Percentiles rank a stretch among this genome's conserved stretches.
phyloP scores from a whole-genome alignment of 2,329 filamentous ascomycete genomes.

The Neoscytalidium dimidiatum region DNA sequence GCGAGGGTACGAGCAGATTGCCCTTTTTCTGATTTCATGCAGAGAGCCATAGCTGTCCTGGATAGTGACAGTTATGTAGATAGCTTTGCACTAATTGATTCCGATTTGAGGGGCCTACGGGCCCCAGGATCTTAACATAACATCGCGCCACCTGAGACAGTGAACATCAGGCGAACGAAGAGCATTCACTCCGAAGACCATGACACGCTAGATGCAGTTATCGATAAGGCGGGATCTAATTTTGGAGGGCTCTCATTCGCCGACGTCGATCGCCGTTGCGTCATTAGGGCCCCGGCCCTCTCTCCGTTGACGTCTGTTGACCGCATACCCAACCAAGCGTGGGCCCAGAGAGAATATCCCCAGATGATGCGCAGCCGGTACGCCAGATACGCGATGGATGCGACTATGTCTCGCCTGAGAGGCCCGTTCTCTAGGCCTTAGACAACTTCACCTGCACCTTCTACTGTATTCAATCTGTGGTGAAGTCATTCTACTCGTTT shows the following conservation, averaged over 20 bases:
- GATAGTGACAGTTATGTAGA: conserved; percentile 9
- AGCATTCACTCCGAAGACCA: background rate
- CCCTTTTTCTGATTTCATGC: background rate
- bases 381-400: background rate
- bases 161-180: background rate
- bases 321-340: background rate
- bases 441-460: background rate
- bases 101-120: conserved; percentile 13
- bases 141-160: background rate
- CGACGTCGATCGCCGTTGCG: background rate
- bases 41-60: background rate
- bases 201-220: background rate
- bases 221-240: background rate
- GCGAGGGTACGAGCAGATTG: background rate
- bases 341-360: background rate
- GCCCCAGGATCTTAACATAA: background rate
- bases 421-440: background rate
- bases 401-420: background rate
- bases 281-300: background rate
- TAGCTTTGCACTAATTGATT: conserved; percentile 18
- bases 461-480: background rate
- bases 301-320: background rate
- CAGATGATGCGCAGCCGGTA: background rate
- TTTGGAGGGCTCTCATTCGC: background rate
- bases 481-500: background rate